phyloP scores from a whole-genome alignment of 441 rosid species.

The Geranium incanum region DNA sequence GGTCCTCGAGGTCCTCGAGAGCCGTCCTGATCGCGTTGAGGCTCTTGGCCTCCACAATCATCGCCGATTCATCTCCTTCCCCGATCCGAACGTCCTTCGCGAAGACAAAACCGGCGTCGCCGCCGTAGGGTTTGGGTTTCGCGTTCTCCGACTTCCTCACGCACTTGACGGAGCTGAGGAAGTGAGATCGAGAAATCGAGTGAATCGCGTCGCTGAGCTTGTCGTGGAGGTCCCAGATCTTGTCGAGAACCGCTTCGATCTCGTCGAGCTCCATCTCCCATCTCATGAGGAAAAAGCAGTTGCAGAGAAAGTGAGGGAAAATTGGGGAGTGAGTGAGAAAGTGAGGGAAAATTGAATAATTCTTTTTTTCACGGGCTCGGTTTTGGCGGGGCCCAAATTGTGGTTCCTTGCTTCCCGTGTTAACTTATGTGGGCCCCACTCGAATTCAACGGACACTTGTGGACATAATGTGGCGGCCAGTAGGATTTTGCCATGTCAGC shows the following conservation, averaged over 20 bases:
- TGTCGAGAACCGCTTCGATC: conserved; percentile 75
- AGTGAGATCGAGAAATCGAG: conserved; percentile 70
- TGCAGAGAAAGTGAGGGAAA: not conserved
- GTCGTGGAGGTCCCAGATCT: conserved; percentile 91
- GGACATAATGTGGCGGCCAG: not conserved
- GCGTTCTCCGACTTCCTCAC: conserved; percentile 33
- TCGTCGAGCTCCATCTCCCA: conserved; percentile 85
- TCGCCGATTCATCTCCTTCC: conserved; percentile 40
- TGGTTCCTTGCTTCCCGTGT: not conserved
- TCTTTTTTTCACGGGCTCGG: conserved; percentile 24
- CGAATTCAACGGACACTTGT: not conserved
- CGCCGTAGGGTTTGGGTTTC: conserved; percentile 31
- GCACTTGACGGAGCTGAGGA: conserved; percentile 52
- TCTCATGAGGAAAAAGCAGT: conserved; percentile 26
- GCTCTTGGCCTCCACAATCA: conserved; percentile 73
- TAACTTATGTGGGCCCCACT: not conserved
- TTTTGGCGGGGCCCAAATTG: not conserved
- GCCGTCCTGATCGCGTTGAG: conserved; percentile 70
- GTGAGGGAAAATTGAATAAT: conserved; percentile 7
- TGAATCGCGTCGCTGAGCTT: conserved; percentile 90
- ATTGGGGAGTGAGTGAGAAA: not conserved
- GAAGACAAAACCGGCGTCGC: conserved; percentile 56
- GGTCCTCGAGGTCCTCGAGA: conserved; percentile 90
- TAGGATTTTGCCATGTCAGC: not conserved
- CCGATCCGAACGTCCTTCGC: conserved; percentile 51